These are phyloP conservation scores for Trametes sanguinea DNA, from an alignment of 768 basidiomycete genomes.

Conservation along the genomic window DNA sequence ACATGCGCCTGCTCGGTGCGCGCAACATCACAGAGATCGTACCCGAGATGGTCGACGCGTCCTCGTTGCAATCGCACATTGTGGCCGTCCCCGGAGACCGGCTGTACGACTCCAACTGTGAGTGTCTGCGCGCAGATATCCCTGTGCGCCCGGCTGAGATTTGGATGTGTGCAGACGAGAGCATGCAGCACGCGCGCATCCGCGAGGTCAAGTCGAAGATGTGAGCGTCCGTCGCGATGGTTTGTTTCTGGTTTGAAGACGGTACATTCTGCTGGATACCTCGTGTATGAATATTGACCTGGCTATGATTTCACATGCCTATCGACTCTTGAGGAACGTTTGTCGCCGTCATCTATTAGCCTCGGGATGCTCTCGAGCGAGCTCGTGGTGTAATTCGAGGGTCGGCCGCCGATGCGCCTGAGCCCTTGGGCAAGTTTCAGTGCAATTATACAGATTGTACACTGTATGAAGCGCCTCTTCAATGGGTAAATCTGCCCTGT, in stretches of 20 bases:
- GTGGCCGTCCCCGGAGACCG: constrained; percentile 69
- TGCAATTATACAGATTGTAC: no score
- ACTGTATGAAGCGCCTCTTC: no score
- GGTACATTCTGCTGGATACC: neutral
- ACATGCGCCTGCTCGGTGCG: constrained; percentile 90
- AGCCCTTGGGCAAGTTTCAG: no score
- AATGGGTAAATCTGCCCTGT: no score
- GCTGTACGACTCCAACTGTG: constrained; percentile 83
- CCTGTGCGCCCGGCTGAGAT: no score
- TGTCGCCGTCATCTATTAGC: no score
- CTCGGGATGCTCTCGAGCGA: no score
- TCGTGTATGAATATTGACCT: neutral
- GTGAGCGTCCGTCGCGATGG: constrained; percentile 18
- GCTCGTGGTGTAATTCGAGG: no score
- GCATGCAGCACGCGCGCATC: constrained; percentile 45
- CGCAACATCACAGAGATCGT: constrained; percentile 75
- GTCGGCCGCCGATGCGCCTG: no score
- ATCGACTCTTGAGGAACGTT: no score
- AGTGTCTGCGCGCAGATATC: constrained; percentile 38
- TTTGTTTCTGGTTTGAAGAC: no score
- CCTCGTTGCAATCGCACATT: constrained; percentile 64
- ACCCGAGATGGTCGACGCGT: constrained; percentile 88
- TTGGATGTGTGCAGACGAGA: constrained; percentile 39
- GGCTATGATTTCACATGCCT: no score
- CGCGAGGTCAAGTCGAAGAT: constrained; percentile 43